Evolutionary conservation across 495 filamentous ascomycete genomes (phyloP).

Genomic region (Aspergillus nidulans): DNA sequence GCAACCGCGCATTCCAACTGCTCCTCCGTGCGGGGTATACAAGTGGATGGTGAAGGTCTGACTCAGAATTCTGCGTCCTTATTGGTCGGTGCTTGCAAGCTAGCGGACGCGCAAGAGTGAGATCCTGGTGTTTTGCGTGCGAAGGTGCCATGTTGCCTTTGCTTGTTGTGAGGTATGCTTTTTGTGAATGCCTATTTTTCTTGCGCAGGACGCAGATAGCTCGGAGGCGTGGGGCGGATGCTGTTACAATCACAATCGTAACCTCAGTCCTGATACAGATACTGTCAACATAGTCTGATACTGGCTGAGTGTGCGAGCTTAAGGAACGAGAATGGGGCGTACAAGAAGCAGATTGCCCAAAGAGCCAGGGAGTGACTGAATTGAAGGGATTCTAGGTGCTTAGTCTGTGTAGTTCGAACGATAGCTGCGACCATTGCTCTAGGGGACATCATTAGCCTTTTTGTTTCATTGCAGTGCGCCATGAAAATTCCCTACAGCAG

Average conservation of each 20-base stretch:
- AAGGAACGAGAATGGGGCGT: neutral
- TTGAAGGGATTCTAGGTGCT: neutral
- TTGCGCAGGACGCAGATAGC: slow-evolving; percentile 5
- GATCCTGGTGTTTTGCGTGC: neutral
- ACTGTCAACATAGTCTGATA: neutral
- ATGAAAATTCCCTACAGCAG: neutral
- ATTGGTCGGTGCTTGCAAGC: neutral
- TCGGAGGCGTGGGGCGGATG: slow-evolving; percentile 3
- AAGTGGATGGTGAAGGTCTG: no score
- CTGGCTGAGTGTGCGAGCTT: neutral
- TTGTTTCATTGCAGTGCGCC: neutral
- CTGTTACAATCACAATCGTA: slow-evolving; percentile 3
- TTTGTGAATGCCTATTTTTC: neutral
- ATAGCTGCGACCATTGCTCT: slow-evolving; percentile 7
- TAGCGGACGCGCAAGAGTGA: no score
- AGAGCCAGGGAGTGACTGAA: slow-evolving; percentile 4
- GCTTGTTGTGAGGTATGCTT: neutral
- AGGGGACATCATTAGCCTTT: neutral
- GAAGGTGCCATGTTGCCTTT: neutral
- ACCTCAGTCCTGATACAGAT: slow-evolving; percentile 2
- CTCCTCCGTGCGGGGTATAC: no score
- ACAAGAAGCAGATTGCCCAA: slow-evolving; percentile 7
- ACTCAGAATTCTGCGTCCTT: no score
- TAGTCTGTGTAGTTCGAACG: neutral
- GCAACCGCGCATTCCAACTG: no score